Percentiles rank a stretch among this genome's conserved stretches.
phyloP scores from a whole-genome alignment of 345 rosid species.

The Streptanthus diversifolius region DNA sequence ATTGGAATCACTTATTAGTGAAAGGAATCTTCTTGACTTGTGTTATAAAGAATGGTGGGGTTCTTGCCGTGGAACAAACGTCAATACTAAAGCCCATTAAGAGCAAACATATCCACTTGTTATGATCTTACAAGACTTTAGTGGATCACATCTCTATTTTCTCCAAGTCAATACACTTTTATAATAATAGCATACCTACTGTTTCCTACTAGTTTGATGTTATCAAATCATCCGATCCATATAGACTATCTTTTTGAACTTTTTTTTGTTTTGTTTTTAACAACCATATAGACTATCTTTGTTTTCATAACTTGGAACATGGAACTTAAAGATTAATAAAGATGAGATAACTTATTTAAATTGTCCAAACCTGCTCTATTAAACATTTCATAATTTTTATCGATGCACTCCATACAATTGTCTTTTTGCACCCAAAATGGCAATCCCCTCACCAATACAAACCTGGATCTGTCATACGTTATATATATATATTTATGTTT shows the following conservation, averaged over 20 bases:
- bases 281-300: too few species aligned
- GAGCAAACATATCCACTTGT: neutral
- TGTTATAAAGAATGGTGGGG: neutral
- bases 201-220: neutral
- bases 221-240: neutral
- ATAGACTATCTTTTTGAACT: too few species aligned
- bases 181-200: neutral
- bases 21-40: slow-evolving; percentile 7
- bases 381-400: neutral
- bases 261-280: too few species aligned
- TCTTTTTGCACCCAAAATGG: too few species aligned
- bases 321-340: neutral
- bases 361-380: neutral
- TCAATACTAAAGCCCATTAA: neutral
- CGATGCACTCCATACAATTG: too few species aligned
- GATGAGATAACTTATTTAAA: neutral
- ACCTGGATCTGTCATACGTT: too few species aligned
- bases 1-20: neutral
- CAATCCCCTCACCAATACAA: too few species aligned
- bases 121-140: neutral
- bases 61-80: slow-evolving; percentile 1
- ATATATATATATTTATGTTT: too few species aligned
- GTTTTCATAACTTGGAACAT: neutral
- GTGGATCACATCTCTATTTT: neutral
- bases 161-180: neutral